Conservation (phyloP, 768 basidiomycete species). For the Agaricus subrufescens region DNA sequence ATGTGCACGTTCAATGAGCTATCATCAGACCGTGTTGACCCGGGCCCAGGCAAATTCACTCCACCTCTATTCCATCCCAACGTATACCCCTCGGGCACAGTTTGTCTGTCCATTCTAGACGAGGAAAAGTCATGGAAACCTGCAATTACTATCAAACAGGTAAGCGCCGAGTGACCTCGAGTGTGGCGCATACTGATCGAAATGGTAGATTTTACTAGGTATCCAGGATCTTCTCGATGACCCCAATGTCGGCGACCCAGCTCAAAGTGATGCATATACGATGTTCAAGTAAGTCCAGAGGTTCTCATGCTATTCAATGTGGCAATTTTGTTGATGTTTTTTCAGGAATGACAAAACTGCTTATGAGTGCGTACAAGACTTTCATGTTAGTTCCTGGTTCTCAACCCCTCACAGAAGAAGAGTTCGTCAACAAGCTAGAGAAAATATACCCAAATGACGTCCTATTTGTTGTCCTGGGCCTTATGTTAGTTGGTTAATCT, state of each 20-base stretch:
- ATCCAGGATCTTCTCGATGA: slow-evolving; percentile 95
- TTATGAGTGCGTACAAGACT: slow-evolving; percentile 67
- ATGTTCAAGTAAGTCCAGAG: slow-evolving; percentile 84
- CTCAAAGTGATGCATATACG: slow-evolving; percentile 97
- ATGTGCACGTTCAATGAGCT: neutral
- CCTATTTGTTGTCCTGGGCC: neutral
- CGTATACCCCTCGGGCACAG: slow-evolving; percentile 98
- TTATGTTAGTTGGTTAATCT: neutral
- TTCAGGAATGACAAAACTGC: slow-evolving; percentile 87
- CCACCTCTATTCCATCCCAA: slow-evolving; percentile 97
- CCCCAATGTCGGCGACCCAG: slow-evolving; percentile 96
- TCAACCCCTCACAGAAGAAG: slow-evolving; percentile 48
- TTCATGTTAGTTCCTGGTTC: slow-evolving; percentile 3
- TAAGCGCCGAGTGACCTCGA: slow-evolving; percentile 18
- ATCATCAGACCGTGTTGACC: neutral
- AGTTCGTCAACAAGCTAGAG: slow-evolving; percentile 82
- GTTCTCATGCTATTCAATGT: neutral
- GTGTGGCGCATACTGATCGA: slow-evolving; percentile 4
- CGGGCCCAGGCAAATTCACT: slow-evolving; percentile 81
- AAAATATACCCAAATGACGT: slow-evolving; percentile 82
- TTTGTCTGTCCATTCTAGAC: slow-evolving; percentile 95
- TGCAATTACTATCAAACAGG: slow-evolving; percentile 98
- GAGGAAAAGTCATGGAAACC: slow-evolving; percentile 99
- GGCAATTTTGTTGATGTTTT: slow-evolving; percentile 6
- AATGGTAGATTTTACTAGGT: slow-evolving; percentile 79